Percentiles rank a stretch among this genome's conserved stretches.
These are phyloP conservation scores for Saprolegnia diclina DNA, from an alignment of 352 stramenopile genomes.

Conservation along the genomic window DNA sequence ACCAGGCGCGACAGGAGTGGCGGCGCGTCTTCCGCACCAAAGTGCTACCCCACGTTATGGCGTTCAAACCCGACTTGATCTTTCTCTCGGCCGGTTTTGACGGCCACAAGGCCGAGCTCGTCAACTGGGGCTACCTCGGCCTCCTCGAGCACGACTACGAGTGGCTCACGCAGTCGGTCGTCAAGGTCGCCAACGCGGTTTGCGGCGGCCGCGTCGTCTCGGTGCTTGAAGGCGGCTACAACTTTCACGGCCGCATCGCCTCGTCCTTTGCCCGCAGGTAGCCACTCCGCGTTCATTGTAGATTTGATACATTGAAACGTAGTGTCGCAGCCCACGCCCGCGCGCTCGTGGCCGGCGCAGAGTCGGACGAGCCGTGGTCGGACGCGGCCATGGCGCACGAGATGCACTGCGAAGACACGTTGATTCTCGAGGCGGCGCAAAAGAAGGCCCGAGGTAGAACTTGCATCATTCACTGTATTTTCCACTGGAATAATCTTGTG, in stretches of 20 bases:
- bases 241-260: conserved; percentile 76
- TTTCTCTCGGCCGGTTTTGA: conserved; percentile 80
- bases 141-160: conserved; percentile 81
- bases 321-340: conserved; percentile 67
- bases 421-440: conserved; percentile 14
- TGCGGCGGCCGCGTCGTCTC: conserved; percentile 72
- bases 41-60: conserved; percentile 48
- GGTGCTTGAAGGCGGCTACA: conserved; percentile 84
- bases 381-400: conserved; percentile 18
- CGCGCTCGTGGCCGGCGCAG: conserved; percentile 46
- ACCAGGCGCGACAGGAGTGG: conserved; percentile 65
- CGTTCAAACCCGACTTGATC: conserved; percentile 71
- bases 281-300: not conserved
- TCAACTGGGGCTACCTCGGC: conserved; percentile 64
- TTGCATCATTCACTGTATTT: not conserved
- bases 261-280: conserved; percentile 59
- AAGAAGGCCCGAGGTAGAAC: conserved; percentile 1
- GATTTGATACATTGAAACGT: not conserved
- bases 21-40: conserved; percentile 63
- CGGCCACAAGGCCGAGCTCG: conserved; percentile 66
- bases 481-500: not conserved
- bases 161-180: conserved; percentile 69
- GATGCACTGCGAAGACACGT: not conserved
- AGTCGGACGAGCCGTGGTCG: conserved; percentile 28
- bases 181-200: conserved; percentile 63